phyloP scores from a whole-genome alignment of 2,329 filamentous ascomycete species.

The Alternaria sp. region DNA sequence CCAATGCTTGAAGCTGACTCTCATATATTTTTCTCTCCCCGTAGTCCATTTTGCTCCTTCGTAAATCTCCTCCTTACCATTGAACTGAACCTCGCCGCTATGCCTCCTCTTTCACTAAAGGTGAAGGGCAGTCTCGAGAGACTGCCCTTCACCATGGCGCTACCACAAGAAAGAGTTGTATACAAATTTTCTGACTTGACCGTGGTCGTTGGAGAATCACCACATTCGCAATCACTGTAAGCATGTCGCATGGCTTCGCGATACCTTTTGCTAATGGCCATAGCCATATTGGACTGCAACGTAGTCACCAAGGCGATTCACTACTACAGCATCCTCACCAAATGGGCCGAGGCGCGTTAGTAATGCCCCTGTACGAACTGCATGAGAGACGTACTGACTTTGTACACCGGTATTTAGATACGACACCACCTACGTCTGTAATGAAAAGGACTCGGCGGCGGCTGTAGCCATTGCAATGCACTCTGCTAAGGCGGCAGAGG shows the following conservation, averaged over 20 bases:
- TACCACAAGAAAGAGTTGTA: neutral
- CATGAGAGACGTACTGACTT: no score
- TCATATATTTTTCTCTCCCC: neutral
- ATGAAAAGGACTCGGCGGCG: constrained; percentile 12
- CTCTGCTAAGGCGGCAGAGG: neutral
- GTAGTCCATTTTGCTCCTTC: neutral
- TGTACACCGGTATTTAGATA: constrained; percentile 10
- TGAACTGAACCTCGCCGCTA: neutral
- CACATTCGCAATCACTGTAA: neutral
- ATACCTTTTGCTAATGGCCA: neutral
- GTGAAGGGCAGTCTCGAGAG: neutral
- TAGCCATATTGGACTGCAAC: neutral
- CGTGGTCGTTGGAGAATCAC: neutral
- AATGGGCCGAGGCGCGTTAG: constrained; percentile 28
- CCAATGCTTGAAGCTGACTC: neutral
- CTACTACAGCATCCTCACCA: neutral
- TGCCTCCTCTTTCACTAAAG: neutral
- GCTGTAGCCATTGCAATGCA: constrained; percentile 3
- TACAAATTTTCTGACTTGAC: neutral
- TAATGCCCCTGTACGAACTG: no score
- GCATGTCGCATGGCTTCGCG: neutral
- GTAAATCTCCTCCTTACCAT: neutral
- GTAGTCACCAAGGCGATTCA: neutral
- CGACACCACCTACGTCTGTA: constrained; percentile 19
- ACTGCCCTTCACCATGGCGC: constrained; percentile 5